Conservation (phyloP, 2,329 filamentous ascomycete species). For the Alternaria hordeiaustralica region DNA sequence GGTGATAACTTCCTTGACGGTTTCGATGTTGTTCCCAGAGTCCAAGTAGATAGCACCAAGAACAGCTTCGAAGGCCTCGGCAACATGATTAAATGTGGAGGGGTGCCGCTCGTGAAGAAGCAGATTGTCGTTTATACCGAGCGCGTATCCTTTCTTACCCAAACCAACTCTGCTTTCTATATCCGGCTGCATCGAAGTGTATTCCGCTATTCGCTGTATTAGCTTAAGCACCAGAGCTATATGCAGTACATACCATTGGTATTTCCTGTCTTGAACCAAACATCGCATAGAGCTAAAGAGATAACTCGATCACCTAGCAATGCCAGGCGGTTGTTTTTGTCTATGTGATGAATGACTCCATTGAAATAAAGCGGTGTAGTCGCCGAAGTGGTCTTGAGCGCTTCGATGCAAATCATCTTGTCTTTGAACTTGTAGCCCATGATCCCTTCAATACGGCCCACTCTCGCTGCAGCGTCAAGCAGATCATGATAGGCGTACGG, state of each 20-base stretch:
- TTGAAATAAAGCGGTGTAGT: conserved; percentile 19
- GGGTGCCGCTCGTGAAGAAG: not conserved
- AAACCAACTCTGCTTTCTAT: conserved; percentile 14
- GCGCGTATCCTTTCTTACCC: not conserved
- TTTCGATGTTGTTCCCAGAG: conserved; percentile 11
- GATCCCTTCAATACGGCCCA: conserved; percentile 19
- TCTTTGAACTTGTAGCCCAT: conserved; percentile 31
- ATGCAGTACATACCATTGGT: conserved; percentile 5
- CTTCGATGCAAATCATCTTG: conserved; percentile 25
- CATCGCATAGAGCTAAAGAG: conserved; percentile 17
- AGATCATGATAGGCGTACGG: conserved; percentile 19
- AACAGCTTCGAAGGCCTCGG: conserved; percentile 31
- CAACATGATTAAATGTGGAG: conserved; percentile 4
- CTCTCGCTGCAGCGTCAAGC: conserved; percentile 19
- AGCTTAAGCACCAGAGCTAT: not conserved
- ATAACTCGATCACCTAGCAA: conserved; percentile 30
- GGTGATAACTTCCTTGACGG: conserved; percentile 16
- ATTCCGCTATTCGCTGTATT: conserved; percentile 6
- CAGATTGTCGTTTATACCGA: conserved; percentile 17
- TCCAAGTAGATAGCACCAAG: conserved; percentile 33
- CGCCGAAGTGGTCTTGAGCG: conserved; percentile 20
- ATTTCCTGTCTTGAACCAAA: conserved; percentile 25
- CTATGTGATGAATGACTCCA: conserved; percentile 10
- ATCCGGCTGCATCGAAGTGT: not conserved
- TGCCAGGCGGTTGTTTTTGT: conserved; percentile 27